These are phyloP conservation scores for Spiraea crenata DNA, from an alignment of 331 rosid species.

Conservation along the genomic window DNA sequence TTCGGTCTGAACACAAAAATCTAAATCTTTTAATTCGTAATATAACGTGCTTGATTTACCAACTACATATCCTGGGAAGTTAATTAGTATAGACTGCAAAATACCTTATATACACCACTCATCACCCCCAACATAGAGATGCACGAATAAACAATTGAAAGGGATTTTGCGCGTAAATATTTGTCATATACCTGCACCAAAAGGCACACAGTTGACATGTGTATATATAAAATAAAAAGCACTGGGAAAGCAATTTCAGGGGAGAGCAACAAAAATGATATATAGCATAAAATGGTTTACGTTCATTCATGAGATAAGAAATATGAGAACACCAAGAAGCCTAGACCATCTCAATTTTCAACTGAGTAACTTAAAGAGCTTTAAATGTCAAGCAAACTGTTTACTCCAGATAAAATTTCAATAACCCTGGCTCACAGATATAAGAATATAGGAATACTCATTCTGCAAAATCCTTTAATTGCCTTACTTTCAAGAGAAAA, in stretches of 20 bases:
- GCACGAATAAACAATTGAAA: conserved; percentile 82
- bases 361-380: neutral
- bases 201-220: neutral
- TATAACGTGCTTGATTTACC: conserved; percentile 25
- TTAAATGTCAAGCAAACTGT: neutral
- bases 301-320: neutral
- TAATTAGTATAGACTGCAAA: conserved; percentile 27
- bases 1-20: conserved; percentile 64
- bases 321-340: neutral
- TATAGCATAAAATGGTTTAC: neutral
- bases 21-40: conserved; percentile 38
- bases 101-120: conserved; percentile 87
- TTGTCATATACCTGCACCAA: conserved; percentile 68
- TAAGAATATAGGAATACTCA: neutral
- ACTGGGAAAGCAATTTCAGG: neutral
- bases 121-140: conserved; percentile 78
- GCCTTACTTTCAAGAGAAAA: neutral
- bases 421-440: neutral
- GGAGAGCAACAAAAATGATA: too few species aligned
- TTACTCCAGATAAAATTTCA: neutral
- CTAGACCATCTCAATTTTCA: neutral
- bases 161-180: conserved; percentile 63
- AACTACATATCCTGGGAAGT: conserved; percentile 19
- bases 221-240: neutral
- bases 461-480: neutral